Conservation (phyloP, 192 early-diverging fungal species). For the Rhizophagus clarus region DNA sequence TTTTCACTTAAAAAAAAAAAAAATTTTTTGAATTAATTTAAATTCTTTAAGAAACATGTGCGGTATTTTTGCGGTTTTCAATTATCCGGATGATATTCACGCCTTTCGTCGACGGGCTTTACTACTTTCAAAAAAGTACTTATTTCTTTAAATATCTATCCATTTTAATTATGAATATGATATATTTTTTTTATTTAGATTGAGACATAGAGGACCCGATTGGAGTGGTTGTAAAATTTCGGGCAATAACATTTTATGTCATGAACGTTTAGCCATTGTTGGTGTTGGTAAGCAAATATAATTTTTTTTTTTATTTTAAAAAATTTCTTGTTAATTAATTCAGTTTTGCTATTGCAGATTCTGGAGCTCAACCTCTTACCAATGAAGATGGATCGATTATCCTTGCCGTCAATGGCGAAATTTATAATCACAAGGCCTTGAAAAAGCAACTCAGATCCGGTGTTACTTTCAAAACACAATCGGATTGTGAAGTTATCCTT, state of each 20-base stretch:
- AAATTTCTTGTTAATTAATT: neutral
- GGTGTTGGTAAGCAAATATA: slow-evolving; percentile 77
- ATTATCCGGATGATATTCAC: slow-evolving; percentile 77
- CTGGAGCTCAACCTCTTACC: slow-evolving; percentile 94
- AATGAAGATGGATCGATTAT: slow-evolving; percentile 88
- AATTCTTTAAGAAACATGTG: slow-evolving; percentile 66
- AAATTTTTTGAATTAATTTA: neutral
- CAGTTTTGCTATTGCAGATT: slow-evolving; percentile 54
- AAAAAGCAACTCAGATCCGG: slow-evolving; percentile 71
- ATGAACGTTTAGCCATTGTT: slow-evolving; percentile 98
- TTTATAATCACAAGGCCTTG: slow-evolving; percentile 96
- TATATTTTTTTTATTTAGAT: slow-evolving; percentile 44
- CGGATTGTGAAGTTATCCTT: slow-evolving; percentile 97
- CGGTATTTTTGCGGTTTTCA: slow-evolving; percentile 95
- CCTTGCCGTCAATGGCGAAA: slow-evolving; percentile 96
- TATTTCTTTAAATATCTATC: neutral
- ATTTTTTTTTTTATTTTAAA: neutral
- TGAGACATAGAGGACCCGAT: slow-evolving; percentile 98
- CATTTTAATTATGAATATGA: neutral
- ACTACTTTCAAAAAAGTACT: slow-evolving; percentile 83
- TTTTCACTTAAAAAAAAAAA: too few relatives aligned
- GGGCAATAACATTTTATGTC: slow-evolving; percentile 89
- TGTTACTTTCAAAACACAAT: slow-evolving; percentile 89
- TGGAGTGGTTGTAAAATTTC: slow-evolving; percentile 89
- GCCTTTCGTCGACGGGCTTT: slow-evolving; percentile 83